These are phyloP conservation scores for Micractinium conductrix DNA, from an alignment of 139 green algal species.

Conservation along the genomic window DNA sequence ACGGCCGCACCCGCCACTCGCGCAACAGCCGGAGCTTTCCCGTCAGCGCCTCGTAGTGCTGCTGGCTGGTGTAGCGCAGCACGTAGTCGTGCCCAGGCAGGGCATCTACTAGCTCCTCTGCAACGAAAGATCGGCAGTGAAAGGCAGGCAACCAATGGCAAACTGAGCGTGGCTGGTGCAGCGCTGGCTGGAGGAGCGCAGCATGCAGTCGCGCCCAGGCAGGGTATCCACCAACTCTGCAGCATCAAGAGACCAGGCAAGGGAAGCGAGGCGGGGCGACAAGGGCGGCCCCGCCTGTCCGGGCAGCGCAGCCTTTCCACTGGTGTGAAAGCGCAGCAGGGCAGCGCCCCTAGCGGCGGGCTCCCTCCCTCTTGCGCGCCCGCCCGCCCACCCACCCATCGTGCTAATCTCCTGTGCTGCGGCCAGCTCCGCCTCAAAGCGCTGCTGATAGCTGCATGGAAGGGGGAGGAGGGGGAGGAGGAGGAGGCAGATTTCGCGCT, in stretches of 20 bases:
- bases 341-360: no score
- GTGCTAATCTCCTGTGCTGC: not conserved
- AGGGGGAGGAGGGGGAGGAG: no score
- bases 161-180: not conserved
- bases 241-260: no score
- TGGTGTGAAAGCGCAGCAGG: not conserved
- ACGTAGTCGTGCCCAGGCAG: conserved; percentile 15
- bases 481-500: no score
- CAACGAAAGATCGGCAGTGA: no score
- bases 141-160: no score
- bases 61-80: conserved; percentile 43
- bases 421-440: conserved; percentile 9
- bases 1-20: conserved; percentile 35
- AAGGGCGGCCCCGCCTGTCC: not conserved
- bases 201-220: no score
- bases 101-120: not conserved
- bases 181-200: not conserved
- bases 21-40: conserved; percentile 39
- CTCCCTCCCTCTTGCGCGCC: not conserved
- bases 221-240: not conserved
- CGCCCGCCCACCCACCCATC: not conserved
- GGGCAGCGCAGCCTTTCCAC: not conserved
- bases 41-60: conserved; percentile 46
- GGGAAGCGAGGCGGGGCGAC: no score
- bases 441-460: not conserved